Percentiles rank a stretch among this genome's conserved stretches.
Conservation (phyloP, 129 eudicot species). For the Helichrysum umbraculigerum region DNA sequence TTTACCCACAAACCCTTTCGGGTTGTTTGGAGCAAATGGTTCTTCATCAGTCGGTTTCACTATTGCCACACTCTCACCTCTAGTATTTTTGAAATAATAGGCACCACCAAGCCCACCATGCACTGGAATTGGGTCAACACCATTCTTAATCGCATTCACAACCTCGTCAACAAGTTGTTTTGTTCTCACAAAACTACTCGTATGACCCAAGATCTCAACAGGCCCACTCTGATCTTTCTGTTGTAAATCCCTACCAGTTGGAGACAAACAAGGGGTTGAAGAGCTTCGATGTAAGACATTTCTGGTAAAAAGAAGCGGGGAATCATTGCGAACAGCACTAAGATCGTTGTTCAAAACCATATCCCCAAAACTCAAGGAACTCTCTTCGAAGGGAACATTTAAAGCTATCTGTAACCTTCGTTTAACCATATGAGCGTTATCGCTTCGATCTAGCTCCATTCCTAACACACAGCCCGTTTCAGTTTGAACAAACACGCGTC, state of each 20-base stretch:
- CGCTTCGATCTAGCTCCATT: constrained; percentile 85
- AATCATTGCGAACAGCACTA: constrained; percentile 79
- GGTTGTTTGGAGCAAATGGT: constrained; percentile 91
- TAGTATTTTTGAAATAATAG: constrained; percentile 60
- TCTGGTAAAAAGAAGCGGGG: constrained; percentile 77
- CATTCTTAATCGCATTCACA: constrained; percentile 64
- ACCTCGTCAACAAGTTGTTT: constrained; percentile 70
- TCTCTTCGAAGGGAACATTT: constrained; percentile 72
- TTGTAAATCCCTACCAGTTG: constrained; percentile 72
- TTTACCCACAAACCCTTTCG: constrained; percentile 84
- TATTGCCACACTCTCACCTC: constrained; percentile 80
- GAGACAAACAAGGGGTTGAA: constrained; percentile 90
- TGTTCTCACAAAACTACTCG: constrained; percentile 47
- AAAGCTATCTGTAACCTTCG: constrained; percentile 83
- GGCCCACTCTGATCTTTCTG: constrained; percentile 80
- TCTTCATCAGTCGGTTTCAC: constrained; percentile 95
- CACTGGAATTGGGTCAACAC: constrained; percentile 83
- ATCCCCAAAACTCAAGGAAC: constrained; percentile 83
- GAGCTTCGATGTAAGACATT: constrained; percentile 78
- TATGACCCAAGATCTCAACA: constrained; percentile 71
- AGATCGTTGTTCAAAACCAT: constrained; percentile 80
- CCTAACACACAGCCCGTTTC: constrained; percentile 92
- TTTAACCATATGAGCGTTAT: constrained; percentile 88
- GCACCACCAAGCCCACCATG: constrained; percentile 91
- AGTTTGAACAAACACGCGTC: constrained; percentile 94